phyloP scores from a whole-genome alignment of 345 rosid species.

The Populus deltoides region DNA sequence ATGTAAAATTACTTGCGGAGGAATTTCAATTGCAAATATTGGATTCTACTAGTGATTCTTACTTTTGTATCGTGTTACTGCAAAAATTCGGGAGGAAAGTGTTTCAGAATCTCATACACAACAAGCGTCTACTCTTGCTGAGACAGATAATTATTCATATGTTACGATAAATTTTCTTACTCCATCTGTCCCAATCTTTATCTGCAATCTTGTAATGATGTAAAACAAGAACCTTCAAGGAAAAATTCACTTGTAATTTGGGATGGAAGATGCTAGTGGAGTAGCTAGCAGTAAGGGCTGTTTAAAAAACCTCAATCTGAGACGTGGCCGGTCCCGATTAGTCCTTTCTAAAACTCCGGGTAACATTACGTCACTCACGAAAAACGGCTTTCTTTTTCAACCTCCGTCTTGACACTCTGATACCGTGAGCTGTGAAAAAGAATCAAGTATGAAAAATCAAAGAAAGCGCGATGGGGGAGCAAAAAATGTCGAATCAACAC shows the following conservation, averaged over 20 bases:
- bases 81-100: neutral
- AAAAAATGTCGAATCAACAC: slow-evolving; percentile 36
- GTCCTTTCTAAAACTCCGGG: neutral
- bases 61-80: neutral
- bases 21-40: slow-evolving; percentile 5
- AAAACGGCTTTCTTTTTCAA: neutral
- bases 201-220: too few species aligned
- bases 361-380: neutral
- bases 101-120: too few species aligned
- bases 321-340: too few species aligned
- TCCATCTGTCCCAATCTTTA: too few species aligned
- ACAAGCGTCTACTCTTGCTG: neutral
- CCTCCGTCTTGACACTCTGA: neutral
- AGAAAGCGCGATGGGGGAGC: neutral
- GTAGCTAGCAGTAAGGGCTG: too few species aligned
- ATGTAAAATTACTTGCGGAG: slow-evolving; percentile 15
- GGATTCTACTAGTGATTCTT: slow-evolving; percentile 2
- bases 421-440: neutral
- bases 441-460: neutral
- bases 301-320: too few species aligned
- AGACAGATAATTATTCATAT: neutral
- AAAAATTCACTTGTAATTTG: too few species aligned
- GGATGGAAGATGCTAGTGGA: too few species aligned
- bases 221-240: too few species aligned
- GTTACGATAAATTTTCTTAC: too few species aligned